Base-by-base conservation (phyloP, 2,329 filamentous ascomycete species). In the Hirsutella minnesotensis region DNA sequence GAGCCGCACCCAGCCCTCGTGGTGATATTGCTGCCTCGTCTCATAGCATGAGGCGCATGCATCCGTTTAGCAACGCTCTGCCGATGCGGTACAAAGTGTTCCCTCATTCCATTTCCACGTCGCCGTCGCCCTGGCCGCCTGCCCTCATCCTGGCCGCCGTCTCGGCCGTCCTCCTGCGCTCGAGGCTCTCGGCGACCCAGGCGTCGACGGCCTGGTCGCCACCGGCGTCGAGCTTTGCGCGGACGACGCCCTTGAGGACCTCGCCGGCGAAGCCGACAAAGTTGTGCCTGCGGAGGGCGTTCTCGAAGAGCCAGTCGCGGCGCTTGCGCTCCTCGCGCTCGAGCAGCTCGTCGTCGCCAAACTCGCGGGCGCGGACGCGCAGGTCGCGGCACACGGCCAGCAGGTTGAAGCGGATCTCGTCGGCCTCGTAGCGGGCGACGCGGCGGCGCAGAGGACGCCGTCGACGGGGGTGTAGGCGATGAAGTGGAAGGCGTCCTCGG, bases 401-500 rank as follows among this genome's bases (percentile, higher is more conserved):
- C 42, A 98, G 72, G 62, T 98, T 98, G 70, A 98, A 98, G 37
- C 88, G 76, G 48, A 96, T 95, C 71, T 98, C 92, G 1, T 79
- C 75, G 16, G 78, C 69, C 15, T 88, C 88, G 63, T 98, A 96
- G 44, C 90, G 75, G 46, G 75, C 81, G 52, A 98, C 84, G 42
- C 92, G 78, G 44, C 83, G 73, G 64, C 86, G 85, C 45, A 98
- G 43, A 98, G 73, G 4, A 69, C 79, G 50, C 81, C 83, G 57
- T 83, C 77, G 51, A 95, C 73, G 42, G 81, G 76, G 9, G 87
- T 89, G 66, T 98, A 98, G 27, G 89, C 92, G 55, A 98, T 88
- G 64, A 98, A 98, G 68, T 98, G 92, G 67, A 94, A 98, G 22
- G 90, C 86, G 57, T 96, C 92, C 55, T 94, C 88, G 43, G 86